Percentiles rank a stretch among this genome's conserved stretches.
These are phyloP conservation scores for Gossypium mustelinum DNA, from an alignment of 345 rosid species.

Conservation along the genomic window DNA sequence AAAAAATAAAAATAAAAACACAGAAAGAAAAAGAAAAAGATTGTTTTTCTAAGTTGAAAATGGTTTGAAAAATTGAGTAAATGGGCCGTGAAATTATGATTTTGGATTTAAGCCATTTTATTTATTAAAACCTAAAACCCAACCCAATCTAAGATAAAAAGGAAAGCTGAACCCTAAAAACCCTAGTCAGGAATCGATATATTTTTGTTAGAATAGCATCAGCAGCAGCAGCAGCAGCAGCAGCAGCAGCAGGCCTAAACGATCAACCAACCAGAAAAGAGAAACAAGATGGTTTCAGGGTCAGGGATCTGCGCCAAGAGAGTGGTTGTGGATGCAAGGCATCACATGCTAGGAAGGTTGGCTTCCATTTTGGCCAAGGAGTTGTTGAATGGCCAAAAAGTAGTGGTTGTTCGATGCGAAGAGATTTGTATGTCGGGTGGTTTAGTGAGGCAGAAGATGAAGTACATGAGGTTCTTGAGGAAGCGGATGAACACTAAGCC, in stretches of 20 bases:
- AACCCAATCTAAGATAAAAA: not conserved
- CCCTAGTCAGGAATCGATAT: not conserved
- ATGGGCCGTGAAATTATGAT: not conserved
- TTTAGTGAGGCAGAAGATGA: not conserved
- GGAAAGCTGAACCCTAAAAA: not conserved
- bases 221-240: not conserved
- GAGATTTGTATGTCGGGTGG: not conserved
- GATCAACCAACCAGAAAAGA: not conserved
- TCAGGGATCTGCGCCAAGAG: not conserved
- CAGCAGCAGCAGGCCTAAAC: not conserved
- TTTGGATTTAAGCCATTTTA: not conserved
- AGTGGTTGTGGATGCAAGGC: not conserved
- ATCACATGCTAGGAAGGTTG: not conserved
- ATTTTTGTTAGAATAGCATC: not conserved
- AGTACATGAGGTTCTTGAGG: not conserved
- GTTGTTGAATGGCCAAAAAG: not conserved
- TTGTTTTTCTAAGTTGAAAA: not conserved
- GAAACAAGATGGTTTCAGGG: not conserved
- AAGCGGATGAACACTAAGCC: slow-evolving; percentile 2
- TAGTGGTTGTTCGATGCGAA: not conserved
- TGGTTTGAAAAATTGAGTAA: not conserved
- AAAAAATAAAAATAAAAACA: no score
- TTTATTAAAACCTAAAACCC: not conserved
- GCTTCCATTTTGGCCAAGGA: slow-evolving; percentile 1
- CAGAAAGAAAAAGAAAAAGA: no score